These are phyloP conservation scores for Corchorus capsularis DNA, from an alignment of 345 rosid genomes.

Conservation along the genomic window DNA sequence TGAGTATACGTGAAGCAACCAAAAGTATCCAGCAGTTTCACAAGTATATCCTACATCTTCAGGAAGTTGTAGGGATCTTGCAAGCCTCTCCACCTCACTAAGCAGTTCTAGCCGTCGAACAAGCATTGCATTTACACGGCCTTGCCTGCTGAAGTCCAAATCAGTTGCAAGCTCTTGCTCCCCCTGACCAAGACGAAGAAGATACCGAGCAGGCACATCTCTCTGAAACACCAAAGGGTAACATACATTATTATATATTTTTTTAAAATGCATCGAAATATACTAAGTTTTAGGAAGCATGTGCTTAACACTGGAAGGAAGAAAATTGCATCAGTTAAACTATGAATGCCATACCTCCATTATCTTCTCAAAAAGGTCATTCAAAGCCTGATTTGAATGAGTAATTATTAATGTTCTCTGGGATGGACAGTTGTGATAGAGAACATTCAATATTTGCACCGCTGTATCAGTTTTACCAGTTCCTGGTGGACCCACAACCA, in stretches of 20 bases:
- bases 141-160: constrained; percentile 97
- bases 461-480: constrained; percentile 99
- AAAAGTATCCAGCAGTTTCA: constrained; percentile 99
- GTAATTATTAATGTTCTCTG: constrained; percentile 97
- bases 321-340: background rate
- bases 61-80: constrained; percentile 91
- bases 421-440: constrained; percentile 96
- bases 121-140: constrained; percentile 98
- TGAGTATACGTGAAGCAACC: constrained; percentile 97
- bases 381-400: constrained; percentile 97
- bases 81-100: constrained; percentile 93
- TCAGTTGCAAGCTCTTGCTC: constrained; percentile 99
- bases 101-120: constrained; percentile 92
- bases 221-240: constrained; percentile 60
- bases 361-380: constrained; percentile 87
- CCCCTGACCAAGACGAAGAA: constrained; percentile 99
- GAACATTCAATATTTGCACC: constrained; percentile 91
- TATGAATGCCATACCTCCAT: constrained; percentile 20
- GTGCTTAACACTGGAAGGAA: background rate
- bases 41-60: constrained; percentile 99
- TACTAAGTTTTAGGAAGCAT: background rate
- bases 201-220: constrained; percentile 99
- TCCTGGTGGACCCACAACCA: constrained; percentile 99
- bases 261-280: background rate
- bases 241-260: constrained; percentile 1